A percentile compares a stretch with the other conserved stretches of the same genome.
Evolutionary conservation across 768 basidiomycete genomes (phyloP).

Genomic region (Boletus reticuloceps): DNA sequence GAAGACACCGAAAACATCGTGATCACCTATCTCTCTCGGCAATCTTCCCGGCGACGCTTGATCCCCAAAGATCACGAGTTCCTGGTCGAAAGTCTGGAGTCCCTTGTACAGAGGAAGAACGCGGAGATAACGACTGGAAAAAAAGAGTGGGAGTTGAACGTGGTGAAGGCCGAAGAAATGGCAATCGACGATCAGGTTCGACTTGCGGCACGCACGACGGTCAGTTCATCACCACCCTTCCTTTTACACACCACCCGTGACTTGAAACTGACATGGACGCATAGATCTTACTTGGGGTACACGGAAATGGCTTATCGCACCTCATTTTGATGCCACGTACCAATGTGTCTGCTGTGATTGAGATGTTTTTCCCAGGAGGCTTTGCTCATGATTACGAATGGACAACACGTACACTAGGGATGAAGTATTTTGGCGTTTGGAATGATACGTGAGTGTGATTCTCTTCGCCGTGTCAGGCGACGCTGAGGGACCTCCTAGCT

Average conservation of each 20-base stretch:
- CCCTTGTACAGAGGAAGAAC: slow-evolving; percentile 43
- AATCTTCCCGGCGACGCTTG: slow-evolving; percentile 51
- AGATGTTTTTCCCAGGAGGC: slow-evolving; percentile 78
- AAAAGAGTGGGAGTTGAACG: slow-evolving; percentile 56
- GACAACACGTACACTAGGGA: slow-evolving; percentile 71
- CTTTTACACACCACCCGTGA: background rate
- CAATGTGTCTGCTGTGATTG: slow-evolving; percentile 75
- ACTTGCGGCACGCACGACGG: slow-evolving; percentile 65
- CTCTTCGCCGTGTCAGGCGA: background rate
- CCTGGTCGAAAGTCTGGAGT: slow-evolving; percentile 51
- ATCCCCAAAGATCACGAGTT: slow-evolving; percentile 52
- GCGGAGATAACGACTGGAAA: slow-evolving; percentile 15
- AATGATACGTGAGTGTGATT: slow-evolving; percentile 60
- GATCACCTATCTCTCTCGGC: slow-evolving; percentile 73
- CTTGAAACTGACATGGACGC: background rate
- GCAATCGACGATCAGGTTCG: slow-evolving; percentile 74
- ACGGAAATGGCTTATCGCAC: slow-evolving; percentile 82
- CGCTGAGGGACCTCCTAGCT: slow-evolving; percentile 11
- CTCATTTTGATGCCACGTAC: slow-evolving; percentile 82
- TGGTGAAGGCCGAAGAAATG: slow-evolving; percentile 62
- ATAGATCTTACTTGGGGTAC: slow-evolving; percentile 69
- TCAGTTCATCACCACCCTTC: slow-evolving; percentile 32
- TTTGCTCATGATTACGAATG: slow-evolving; percentile 89
- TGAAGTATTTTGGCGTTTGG: slow-evolving; percentile 77
- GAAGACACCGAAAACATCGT: slow-evolving; percentile 50